Percentiles rank a stretch among this genome's conserved stretches.
Conservation (phyloP, 768 basidiomycete genomes). For the Antrodiella citrinella region DNA sequence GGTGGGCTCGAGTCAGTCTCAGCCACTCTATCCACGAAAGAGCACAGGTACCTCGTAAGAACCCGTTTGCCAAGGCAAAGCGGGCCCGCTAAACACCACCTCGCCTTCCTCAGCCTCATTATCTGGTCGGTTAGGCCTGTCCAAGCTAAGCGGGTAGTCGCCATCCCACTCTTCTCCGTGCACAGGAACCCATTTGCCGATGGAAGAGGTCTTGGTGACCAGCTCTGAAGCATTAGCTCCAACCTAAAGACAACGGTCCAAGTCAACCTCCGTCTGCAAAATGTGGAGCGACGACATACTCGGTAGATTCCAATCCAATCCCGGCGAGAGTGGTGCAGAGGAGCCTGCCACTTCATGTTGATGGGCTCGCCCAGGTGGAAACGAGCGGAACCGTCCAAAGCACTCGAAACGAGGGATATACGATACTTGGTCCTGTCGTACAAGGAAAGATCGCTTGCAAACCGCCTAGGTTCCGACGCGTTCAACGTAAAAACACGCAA, state of each 20-base stretch:
- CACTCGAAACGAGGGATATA: conserved; percentile 49
- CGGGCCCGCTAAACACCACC: conserved; percentile 69
- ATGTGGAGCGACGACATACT: conserved; percentile 30
- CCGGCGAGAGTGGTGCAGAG: conserved; percentile 73
- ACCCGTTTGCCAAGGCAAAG: conserved; percentile 81
- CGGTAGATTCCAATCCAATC: conserved; percentile 97
- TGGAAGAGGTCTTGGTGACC: conserved; percentile 77
- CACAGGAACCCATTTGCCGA: conserved; percentile 91
- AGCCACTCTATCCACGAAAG: neutral
- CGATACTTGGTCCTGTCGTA: conserved; percentile 79
- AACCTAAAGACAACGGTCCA: conserved; percentile 36
- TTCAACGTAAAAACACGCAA: no score
- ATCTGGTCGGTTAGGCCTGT: conserved; percentile 21
- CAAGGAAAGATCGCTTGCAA: conserved; percentile 72
- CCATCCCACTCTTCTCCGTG: conserved; percentile 93
- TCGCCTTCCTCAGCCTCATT: conserved; percentile 48
- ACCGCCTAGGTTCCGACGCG: conserved; percentile 40
- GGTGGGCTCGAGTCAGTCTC: neutral
- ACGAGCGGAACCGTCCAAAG: conserved; percentile 39
- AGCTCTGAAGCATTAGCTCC: conserved; percentile 80
- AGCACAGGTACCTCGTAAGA: conserved; percentile 65
- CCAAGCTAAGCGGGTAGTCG: conserved; percentile 53
- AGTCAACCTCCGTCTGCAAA: conserved; percentile 1
- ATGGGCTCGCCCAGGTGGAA: conserved; percentile 94
- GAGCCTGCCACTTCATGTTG: conserved; percentile 79